Percentiles rank a stretch among this genome's conserved stretches.
phyloP scores from a whole-genome alignment of 2,329 filamentous ascomycete genomes.

The Apiospora marii region DNA sequence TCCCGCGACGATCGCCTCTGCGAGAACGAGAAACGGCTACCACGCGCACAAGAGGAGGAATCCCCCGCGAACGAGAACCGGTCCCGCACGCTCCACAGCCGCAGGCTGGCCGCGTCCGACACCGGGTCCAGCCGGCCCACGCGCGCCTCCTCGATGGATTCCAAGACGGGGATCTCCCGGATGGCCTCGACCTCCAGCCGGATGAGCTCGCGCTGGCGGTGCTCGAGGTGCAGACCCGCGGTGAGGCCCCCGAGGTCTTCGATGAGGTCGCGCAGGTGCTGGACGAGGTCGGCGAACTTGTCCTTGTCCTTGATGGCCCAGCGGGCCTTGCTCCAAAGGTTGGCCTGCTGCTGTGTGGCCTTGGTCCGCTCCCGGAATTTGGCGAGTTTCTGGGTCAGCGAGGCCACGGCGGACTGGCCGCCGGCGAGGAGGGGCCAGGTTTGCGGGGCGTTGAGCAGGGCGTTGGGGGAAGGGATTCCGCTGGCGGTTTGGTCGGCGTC shows the following conservation, averaged over 20 bases:
- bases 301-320: constrained; percentile 12
- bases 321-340: background rate
- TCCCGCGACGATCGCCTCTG: background rate
- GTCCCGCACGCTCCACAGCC: background rate
- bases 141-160: constrained; percentile 8
- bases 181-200: background rate
- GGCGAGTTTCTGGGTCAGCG: background rate
- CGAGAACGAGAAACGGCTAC: background rate
- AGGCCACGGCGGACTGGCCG: background rate
- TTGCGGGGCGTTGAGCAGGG: background rate
- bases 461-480: background rate
- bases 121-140: background rate
- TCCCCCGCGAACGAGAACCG: background rate
- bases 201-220: constrained; percentile 7
- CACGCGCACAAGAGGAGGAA: background rate
- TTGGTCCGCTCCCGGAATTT: constrained; percentile 1
- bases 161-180: background rate
- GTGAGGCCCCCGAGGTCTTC: constrained; percentile 3
- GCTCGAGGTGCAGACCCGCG: background rate
- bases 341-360: background rate
- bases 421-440: background rate
- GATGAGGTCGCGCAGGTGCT: background rate
- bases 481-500: background rate
- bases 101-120: background rate
- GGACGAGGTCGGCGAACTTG: constrained; percentile 8